Conservation (phyloP, 768 basidiomycete species). For the Suillus variegatus region DNA sequence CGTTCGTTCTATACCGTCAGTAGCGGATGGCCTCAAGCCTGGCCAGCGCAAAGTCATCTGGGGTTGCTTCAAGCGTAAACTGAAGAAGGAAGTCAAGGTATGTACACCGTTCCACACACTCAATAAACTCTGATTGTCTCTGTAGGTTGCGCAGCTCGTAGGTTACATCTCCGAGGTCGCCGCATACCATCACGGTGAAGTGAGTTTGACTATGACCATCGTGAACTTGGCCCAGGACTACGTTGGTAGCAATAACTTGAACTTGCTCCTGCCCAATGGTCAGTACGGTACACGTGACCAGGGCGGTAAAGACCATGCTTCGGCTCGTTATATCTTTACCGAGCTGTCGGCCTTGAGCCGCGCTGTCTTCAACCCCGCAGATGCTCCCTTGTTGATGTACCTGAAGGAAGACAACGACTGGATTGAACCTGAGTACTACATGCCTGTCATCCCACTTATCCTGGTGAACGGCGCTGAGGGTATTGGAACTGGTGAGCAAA, state of each 20-base stretch:
- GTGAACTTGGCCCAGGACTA: slow-evolving; percentile 92
- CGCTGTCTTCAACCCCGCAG: slow-evolving; percentile 75
- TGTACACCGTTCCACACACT: not conserved
- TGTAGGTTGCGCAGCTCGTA: slow-evolving; percentile 87
- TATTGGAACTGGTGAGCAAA: slow-evolving; percentile 84
- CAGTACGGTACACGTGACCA: slow-evolving; percentile 93
- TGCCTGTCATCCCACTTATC: slow-evolving; percentile 87
- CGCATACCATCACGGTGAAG: slow-evolving; percentile 96
- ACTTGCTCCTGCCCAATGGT: slow-evolving; percentile 83
- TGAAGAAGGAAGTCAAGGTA: slow-evolving; percentile 91
- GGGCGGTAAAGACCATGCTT: slow-evolving; percentile 96
- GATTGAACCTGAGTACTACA: slow-evolving; percentile 95
- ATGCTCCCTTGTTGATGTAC: slow-evolving; percentile 83
- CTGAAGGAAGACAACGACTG: slow-evolving; percentile 81
- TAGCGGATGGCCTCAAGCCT: slow-evolving; percentile 93
- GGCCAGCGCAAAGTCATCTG: slow-evolving; percentile 97
- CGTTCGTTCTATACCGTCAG: slow-evolving; percentile 94
- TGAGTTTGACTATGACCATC: slow-evolving; percentile 84
- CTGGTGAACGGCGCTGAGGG: slow-evolving; percentile 95
- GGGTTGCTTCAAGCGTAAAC: slow-evolving; percentile 93
- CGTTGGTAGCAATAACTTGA: slow-evolving; percentile 95
- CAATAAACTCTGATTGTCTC: not conserved
- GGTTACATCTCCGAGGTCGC: slow-evolving; percentile 95
- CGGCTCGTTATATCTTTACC: slow-evolving; percentile 96
- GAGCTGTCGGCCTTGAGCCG: slow-evolving; percentile 73